Evolutionary conservation across 305 asterid genomes (phyloP), one percentile per base, ranked within the genome.

Genomic region (Solanum hybrid): DNA sequence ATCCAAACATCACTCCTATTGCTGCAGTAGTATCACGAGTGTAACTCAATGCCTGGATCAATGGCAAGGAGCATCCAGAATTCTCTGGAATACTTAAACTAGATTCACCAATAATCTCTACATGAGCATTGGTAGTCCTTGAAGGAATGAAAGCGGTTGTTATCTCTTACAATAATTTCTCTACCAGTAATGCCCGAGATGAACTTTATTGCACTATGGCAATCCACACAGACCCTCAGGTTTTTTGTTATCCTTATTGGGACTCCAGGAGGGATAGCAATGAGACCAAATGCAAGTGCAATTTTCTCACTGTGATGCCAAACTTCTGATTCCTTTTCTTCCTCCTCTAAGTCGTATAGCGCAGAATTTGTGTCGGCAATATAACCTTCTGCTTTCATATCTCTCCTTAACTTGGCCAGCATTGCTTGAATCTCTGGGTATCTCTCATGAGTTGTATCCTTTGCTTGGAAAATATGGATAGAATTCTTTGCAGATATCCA

Each of bases 301-400:
- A 97, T 94, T 92, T 97, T 97, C 94, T 97, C 99, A 86, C 98
- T 96, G 29, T 97, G 99, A 91, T 87, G 89, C 98, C 97, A 95
- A 89, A 97, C 97, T 91, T 97, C 99, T 11, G 95, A 93, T 91
- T 97, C 99, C 89, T 94, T 96, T 94, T 97, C 98, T 92, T 97
- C 99, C 67, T 95, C 98, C 90, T 97, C 98, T 33, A 96, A 87
- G 93, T 97, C 98, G 86, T 92, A 95, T 4, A 97, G 95, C 16
- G 97, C 94, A 91, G 95, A 90, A 84, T 92, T 92, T 3, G 96
- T 96, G 73, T 95, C 96, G 5, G 96, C 95, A 77, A 93, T 87
- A 90, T 97, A 97, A 79, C 99, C 99, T 91, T 95, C 98, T 64
- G 93, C 97, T 92, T 93, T 92, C 96, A 94, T 94, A 46, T 95